Evolutionary conservation across 805 yeast species (phyloP), one percentile per base, ranked within the genome.

Genomic region (Teunomyces barrocoloradensis): DNA sequence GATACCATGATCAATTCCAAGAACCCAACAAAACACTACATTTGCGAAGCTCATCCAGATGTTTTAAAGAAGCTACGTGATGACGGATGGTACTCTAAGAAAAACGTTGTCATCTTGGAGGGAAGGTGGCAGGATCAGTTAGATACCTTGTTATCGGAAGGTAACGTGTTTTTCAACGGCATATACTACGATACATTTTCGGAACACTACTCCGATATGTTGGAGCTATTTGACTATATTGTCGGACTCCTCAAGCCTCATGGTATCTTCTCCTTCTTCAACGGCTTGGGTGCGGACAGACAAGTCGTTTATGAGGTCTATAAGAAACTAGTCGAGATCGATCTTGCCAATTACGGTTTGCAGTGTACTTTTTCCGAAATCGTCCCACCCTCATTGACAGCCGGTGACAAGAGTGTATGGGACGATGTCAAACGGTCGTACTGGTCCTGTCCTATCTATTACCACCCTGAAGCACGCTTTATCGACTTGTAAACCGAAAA

Each of bases 111-210:
- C 1, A 71, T 91, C 1, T 67, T 92, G 30, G 87, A 82, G 56
- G 97, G 97, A n/a, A 79, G 89, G 63, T 91, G 98, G 97, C 96
- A 92, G 65, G 94, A 87, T 34, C 78, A 82, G 5, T 63, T 91
- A 34, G 87, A 89, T 30, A 71, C 73, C 23, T 70, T 92, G 29
- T 63, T 91, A 23, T 80, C 79, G 44, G 58, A 77, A 35, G 75
- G 76, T 2, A 87, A 87, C 21, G 82, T 86, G 1, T 86, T 82
- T 57, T 87, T 91, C 65, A 89, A 90, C 61, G 97, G 97, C 3
- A 87, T 92, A 30, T 91, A 91, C 66, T 91, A 87, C 62, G 98
- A 91, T 63, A 92, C 98, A 0, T 91, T 86, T 64, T 87, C 96
- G 53, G 98, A 91, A 62, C 95, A 89, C 62, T 91, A 92, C 64